Evolutionary conservation across 2,329 filamentous ascomycete genomes (phyloP).

Genomic region (Paraconiothyrium sp.): DNA sequence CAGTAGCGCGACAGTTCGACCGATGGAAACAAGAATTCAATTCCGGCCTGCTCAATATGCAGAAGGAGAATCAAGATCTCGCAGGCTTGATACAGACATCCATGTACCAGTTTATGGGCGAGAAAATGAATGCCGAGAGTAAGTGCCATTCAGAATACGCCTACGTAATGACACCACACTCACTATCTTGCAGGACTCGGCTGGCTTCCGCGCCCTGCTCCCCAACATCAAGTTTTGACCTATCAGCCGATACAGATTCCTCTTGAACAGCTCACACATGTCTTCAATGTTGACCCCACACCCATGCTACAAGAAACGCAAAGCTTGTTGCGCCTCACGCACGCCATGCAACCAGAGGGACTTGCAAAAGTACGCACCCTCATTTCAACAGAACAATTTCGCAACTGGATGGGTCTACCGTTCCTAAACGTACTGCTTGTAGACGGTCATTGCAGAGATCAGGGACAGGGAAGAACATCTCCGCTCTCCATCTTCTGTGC

Average conservation of each 20-base stretch:
- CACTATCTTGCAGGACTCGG: neutral
- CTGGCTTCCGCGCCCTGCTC: neutral
- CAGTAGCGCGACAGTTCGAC: conserved; percentile 2
- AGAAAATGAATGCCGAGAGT: conserved; percentile 3
- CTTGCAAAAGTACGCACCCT: conserved; percentile 1
- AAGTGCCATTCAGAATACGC: neutral
- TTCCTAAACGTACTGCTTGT: neutral
- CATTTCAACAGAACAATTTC: neutral
- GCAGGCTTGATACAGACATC: neutral
- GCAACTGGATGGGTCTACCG: neutral
- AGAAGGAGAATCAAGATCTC: neutral
- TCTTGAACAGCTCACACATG: neutral
- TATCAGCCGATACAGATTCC: neutral
- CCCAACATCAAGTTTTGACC: neutral
- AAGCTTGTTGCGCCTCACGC: neutral
- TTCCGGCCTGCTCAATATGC: neutral
- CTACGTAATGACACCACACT: neutral
- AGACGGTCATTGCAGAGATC: neutral
- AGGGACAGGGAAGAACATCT: neutral
- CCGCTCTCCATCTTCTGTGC: neutral
- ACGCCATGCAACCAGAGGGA: neutral
- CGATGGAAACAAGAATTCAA: conserved; percentile 2
- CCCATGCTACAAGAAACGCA: conserved; percentile 4
- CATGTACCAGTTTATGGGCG: conserved; percentile 8
- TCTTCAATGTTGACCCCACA: conserved; percentile 1